Evolutionary conservation across 768 basidiomycete species (phyloP), one percentile per base, ranked within the genome.

Genomic region (Russula foetens): DNA sequence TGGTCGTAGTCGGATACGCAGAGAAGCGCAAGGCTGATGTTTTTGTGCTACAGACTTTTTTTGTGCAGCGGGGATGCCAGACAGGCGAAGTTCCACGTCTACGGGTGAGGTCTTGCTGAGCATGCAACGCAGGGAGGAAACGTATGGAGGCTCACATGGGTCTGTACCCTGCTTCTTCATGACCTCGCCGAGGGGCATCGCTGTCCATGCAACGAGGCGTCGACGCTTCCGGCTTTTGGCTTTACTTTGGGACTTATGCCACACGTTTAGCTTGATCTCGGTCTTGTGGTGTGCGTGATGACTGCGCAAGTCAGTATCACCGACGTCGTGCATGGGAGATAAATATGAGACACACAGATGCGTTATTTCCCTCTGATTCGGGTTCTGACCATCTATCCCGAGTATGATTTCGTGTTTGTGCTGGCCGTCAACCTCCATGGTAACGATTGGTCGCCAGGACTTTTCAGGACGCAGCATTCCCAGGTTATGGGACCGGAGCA

Each of bases 311-410:
- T 58, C 39, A 53, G 28, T 24, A 48, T 9, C 7, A 31, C 12
- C 0, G 19, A 28, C 21, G n/a, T 53, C 14, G 21, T 24, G 28
- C 14, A 9, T 15, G n/a, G 17, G 31, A 41, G n/a, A n/a, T n/a
- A n/a, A n/a, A 26, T 2, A 53, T 24, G 12, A 1, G n/a, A 75
- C 84, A 56, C 68, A 88, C 87, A 87, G 74, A 28, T 68, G 64
- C 58, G 84, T 79, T 0, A 69, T 71, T 1, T 78, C 74, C 62
- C 82, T 85, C 50, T 82, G 71, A 66, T 89, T 88, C 0, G 84
- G 79, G 58, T 84, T 86, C 67, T 88, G 85, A 0, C 88, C 88
- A 57, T 90, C 86, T 21, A 74, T 74, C 0, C 87, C 88, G 2
- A 90, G 79, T 23, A 75, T 70, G 9, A 81, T 74, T 66, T 89